These are phyloP conservation scores for Pichia cephalocereana DNA, from an alignment of 805 yeast species.

Conservation along the genomic window DNA sequence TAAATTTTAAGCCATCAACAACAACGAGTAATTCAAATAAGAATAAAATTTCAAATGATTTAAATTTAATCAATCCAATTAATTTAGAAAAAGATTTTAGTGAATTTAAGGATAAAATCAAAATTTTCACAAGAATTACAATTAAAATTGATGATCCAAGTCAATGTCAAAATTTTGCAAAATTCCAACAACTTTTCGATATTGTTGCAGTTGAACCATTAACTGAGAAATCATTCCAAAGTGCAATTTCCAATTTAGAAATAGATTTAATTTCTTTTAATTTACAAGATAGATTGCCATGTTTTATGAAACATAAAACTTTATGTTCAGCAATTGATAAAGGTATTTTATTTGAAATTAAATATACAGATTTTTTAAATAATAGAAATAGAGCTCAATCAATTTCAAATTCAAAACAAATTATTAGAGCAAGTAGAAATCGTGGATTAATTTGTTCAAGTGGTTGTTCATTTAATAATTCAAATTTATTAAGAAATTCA, in stretches of 20 bases:
- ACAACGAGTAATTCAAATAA: conserved; percentile 32
- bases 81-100: conserved; percentile 23
- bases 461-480: conserved; percentile 51
- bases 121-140: conserved; percentile 63
- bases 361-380: conserved; percentile 48
- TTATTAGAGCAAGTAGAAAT: conserved; percentile 72
- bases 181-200: conserved; percentile 47
- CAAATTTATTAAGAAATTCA: conserved; percentile 47
- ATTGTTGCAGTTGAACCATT: conserved; percentile 73
- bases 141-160: conserved; percentile 68
- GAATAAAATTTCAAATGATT: conserved; percentile 41
- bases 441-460: conserved; percentile 73
- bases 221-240: conserved; percentile 68
- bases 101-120: conserved; percentile 31
- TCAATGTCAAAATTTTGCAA: conserved; percentile 55
- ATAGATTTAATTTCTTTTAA: conserved; percentile 75
- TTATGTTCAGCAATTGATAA: conserved; percentile 74
- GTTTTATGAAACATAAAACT: conserved; percentile 73
- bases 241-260: conserved; percentile 68
- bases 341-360: conserved; percentile 76
- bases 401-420: conserved; percentile 61
- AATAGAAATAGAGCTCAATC: conserved; percentile 42
- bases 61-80: conserved; percentile 34
- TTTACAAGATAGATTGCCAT: conserved; percentile 56
- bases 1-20: conserved; percentile 40